phyloP scores from a whole-genome alignment of 148 eudicot genomes.

The Rhododendron ovatum region DNA sequence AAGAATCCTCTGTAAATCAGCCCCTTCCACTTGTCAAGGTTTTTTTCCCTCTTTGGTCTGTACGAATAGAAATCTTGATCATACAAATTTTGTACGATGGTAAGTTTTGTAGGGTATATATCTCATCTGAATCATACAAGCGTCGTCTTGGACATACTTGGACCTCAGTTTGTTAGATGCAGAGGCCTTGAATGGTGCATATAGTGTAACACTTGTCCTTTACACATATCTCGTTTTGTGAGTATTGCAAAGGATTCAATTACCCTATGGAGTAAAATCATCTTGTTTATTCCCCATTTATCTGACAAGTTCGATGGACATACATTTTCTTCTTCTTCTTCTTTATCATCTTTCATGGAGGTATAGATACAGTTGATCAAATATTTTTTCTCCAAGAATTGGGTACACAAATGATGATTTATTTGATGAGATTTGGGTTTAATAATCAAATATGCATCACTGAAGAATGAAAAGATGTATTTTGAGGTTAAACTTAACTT shows the following conservation, averaged over 20 bases:
- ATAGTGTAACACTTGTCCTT: background rate
- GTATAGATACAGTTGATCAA: background rate
- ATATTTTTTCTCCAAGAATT: background rate
- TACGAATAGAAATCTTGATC: background rate
- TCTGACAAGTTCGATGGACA: background rate
- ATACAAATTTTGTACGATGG: background rate
- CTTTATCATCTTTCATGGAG: background rate
- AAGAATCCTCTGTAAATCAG: background rate
- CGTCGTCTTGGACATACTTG: background rate
- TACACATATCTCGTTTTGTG: no score
- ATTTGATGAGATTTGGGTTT: background rate
- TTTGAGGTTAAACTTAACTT: background rate
- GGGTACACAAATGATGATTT: background rate
- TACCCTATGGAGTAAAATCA: background rate
- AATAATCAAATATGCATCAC: background rate
- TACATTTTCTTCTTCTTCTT: background rate
- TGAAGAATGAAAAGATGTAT: background rate
- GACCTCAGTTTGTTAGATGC: background rate
- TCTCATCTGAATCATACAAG: background rate
- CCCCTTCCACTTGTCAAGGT: background rate
- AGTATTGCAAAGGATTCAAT: background rate
- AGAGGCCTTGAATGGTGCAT: background rate
- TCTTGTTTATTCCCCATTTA: background rate
- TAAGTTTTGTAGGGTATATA: background rate
- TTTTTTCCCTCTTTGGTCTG: no score